Evolutionary conservation across 257 asterid genomes (phyloP).

Genomic region (Orobanche coerulescens): DNA sequence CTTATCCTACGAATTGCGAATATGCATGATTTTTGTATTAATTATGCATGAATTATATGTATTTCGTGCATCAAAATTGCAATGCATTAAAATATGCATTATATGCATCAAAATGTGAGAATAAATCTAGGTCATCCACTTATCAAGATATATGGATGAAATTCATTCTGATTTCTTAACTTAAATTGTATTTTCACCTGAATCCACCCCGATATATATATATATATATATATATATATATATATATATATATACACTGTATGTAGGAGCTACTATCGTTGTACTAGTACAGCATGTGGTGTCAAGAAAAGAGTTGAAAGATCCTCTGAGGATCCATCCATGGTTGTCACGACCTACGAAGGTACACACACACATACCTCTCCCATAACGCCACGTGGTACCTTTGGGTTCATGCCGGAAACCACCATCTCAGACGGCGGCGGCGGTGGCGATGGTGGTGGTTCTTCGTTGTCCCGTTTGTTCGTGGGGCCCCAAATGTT

Average conservation of each 20-base stretch:
- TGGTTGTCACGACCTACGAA: slow-evolving; percentile 82
- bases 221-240: too few relatives aligned
- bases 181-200: too few relatives aligned
- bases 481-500: slow-evolving; percentile 24
- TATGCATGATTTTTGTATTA: too few relatives aligned
- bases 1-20: too few relatives aligned
- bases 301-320: slow-evolving; percentile 91
- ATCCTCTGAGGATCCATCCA: slow-evolving; percentile 65
- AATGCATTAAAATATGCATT: too few relatives aligned
- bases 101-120: too few relatives aligned
- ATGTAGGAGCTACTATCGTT: slow-evolving; percentile 85
- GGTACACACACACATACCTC: slow-evolving; percentile 74
- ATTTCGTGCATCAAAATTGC: too few relatives aligned
- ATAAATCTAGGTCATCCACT: too few relatives aligned
- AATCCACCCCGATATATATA: too few relatives aligned
- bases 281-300: slow-evolving; percentile 80
- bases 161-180: too few relatives aligned
- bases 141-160: too few relatives aligned
- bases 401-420: slow-evolving; percentile 35
- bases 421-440: neutral
- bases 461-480: slow-evolving; percentile 15
- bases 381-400: slow-evolving; percentile 38
- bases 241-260: neutral
- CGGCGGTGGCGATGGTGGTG: slow-evolving; percentile 9
- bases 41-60: too few relatives aligned